Evolutionary conservation across 2,329 filamentous ascomycete genomes (phyloP).

Genomic region (Microdochium trichocladiopsis): DNA sequence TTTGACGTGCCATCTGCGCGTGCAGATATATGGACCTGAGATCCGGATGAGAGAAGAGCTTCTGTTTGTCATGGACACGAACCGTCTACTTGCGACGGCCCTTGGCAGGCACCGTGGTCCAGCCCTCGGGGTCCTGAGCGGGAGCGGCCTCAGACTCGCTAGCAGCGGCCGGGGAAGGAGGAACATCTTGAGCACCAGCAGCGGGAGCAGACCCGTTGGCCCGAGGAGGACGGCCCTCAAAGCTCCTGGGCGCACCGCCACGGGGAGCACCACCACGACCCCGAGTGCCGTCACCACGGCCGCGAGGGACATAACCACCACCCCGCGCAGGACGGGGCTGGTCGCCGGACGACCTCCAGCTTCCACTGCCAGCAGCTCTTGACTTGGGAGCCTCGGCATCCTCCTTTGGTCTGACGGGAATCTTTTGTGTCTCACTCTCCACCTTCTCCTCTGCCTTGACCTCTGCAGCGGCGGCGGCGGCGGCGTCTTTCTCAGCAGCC

Average conservation of each 20-base stretch:
- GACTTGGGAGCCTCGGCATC: constrained; percentile 40
- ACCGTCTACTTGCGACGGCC: constrained; percentile 22
- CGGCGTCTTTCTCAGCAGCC: no score
- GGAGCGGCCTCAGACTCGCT: constrained; percentile 21
- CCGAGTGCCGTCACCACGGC: constrained; percentile 21
- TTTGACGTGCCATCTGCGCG: not conserved
- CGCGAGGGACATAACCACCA: constrained; percentile 22
- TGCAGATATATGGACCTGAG: not conserved
- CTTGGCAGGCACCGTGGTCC: constrained; percentile 53
- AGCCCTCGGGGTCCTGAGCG: constrained; percentile 51
- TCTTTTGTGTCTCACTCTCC: constrained; percentile 29
- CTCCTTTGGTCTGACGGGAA: constrained; percentile 34
- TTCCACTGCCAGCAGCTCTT: constrained; percentile 49
- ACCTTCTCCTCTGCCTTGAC: constrained; percentile 17
- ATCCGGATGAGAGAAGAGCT: not conserved
- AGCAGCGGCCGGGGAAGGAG: constrained; percentile 14
- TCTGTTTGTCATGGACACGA: not conserved
- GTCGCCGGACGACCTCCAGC: constrained; percentile 49
- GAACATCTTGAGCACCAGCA: constrained; percentile 25
- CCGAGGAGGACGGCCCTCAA: constrained; percentile 38
- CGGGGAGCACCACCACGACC: constrained; percentile 37
- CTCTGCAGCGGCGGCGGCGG: constrained; percentile 13
- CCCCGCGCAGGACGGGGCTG: constrained; percentile 31
- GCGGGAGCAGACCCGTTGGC: constrained; percentile 36
- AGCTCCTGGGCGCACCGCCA: constrained; percentile 29